Conservation (phyloP, 2,329 filamentous ascomycete species). For the Biscogniauxia mediterranea region DNA sequence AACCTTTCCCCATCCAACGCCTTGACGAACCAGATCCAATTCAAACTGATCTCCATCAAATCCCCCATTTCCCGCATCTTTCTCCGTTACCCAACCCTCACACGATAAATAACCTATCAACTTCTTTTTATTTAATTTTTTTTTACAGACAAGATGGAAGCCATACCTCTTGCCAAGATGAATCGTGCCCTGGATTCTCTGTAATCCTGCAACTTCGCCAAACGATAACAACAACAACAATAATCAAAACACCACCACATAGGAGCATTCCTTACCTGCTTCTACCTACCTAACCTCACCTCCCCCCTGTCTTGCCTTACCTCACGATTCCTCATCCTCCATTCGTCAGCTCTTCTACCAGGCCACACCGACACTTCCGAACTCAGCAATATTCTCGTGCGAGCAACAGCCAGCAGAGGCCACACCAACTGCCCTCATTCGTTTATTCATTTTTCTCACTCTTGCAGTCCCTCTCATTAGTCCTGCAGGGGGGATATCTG, state of each 20-base stretch:
- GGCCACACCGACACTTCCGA: neutral
- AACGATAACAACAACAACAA: no score
- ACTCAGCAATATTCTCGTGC: neutral
- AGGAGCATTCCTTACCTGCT: neutral
- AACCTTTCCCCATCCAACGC: neutral
- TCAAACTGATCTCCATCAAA: neutral
- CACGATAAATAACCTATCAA: neutral
- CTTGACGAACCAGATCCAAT: neutral
- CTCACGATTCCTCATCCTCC: neutral
- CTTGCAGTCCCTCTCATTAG: neutral
- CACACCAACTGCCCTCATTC: neutral
- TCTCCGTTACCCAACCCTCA: neutral
- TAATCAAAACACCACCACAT: neutral
- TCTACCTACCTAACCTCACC: neutral
- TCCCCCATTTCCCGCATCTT: neutral
- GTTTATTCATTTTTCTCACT: neutral
- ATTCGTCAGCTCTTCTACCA: slow-evolving; percentile 1
- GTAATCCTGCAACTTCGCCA: slow-evolving; percentile 5
- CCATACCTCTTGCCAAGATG: slow-evolving; percentile 12
- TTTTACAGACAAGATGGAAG: slow-evolving; percentile 4
- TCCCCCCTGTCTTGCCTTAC: neutral
- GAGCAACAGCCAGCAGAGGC: neutral
- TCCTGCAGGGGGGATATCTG: neutral
- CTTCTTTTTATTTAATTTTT: no score
- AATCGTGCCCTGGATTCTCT: slow-evolving; percentile 9